Evolutionary conservation across 2,329 filamentous ascomycete species (phyloP), one percentile per base, ranked within the genome.

Genomic region (Scorias spongiosa): DNA sequence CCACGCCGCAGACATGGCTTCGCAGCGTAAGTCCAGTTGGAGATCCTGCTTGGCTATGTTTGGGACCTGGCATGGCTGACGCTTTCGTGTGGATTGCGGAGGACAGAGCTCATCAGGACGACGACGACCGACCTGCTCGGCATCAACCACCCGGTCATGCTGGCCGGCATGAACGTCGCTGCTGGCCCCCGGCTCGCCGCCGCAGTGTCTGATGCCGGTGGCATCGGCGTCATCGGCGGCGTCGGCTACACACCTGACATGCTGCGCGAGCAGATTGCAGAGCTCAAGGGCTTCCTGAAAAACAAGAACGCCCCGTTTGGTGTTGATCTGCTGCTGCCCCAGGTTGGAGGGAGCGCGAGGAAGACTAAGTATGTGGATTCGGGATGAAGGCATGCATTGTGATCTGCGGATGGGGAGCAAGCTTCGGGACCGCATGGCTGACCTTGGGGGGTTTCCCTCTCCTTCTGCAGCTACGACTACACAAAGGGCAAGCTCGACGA

Each of bases 91-190:
- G 49, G 63, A 61, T 48, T 55, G 51, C 40, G 9, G 17, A 29
- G 40, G 40, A 17, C 65, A 89, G 84, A 91, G 71, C 75, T 84
- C 72, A 81, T 98, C 66, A 84, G 84, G 60, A 98, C 91, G 43
- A 80, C 84, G 54, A 73, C 88, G 58, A 98, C 91, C 56, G 89
- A 96, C 76, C 83, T 96, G 52, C 83, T 98, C 69, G 84, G 86
- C 74, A 96, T 98, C 76, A 85, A 93, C 65, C 91, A 98, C 69
- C 91, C 91, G 46, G 73, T 98, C 62, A 72, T 98, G 59, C 80
- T 98, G 49, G 91, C 91, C 56, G 91, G 91, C 64, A 98, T 98
- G 91, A 96, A 98, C 74, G 91, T 96, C 51, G 91, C 91, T 45
- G 91, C 91, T 47, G 91, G 91, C 42, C 91, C 91, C 44, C 93